phyloP scores from a whole-genome alignment of 495 filamentous ascomycete genomes.

The Penicillium soppii region DNA sequence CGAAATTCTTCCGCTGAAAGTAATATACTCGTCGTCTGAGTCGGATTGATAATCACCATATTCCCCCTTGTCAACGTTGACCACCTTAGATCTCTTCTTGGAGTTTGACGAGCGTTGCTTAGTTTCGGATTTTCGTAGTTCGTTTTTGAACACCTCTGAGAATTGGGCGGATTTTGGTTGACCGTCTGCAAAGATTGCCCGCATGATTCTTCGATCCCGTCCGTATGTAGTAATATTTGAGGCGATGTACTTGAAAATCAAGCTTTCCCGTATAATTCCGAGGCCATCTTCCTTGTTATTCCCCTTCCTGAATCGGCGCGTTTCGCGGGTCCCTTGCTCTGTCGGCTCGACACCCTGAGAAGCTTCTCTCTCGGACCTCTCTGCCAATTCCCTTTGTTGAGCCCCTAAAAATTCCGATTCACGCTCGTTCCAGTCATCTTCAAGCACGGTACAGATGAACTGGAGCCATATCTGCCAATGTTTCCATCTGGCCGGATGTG shows the following conservation, averaged over 20 bases:
- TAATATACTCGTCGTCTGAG: slow-evolving; percentile 38
- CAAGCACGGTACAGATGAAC: slow-evolving; percentile 73
- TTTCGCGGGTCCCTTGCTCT: neutral
- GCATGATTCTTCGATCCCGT: slow-evolving; percentile 52
- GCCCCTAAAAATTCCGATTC: slow-evolving; percentile 20
- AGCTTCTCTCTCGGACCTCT: neutral
- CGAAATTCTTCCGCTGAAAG: slow-evolving; percentile 14
- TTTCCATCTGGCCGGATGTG: slow-evolving; percentile 69
- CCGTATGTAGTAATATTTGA: slow-evolving; percentile 35
- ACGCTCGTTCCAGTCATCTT: slow-evolving; percentile 71
- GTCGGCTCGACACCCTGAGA: neutral
- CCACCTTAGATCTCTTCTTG: slow-evolving; percentile 43
- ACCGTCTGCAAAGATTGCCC: slow-evolving; percentile 66
- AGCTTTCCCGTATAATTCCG: slow-evolving; percentile 41
- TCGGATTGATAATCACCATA: slow-evolving; percentile 59
- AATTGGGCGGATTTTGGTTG: slow-evolving; percentile 49
- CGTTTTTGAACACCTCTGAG: slow-evolving; percentile 58
- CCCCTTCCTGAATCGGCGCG: neutral
- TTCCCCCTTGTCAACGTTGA: slow-evolving; percentile 58
- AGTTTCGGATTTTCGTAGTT: slow-evolving; percentile 46
- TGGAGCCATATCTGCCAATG: slow-evolving; percentile 82
- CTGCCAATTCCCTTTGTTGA: neutral
- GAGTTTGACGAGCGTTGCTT: slow-evolving; percentile 15
- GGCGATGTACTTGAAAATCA: slow-evolving; percentile 57
- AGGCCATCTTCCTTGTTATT: slow-evolving; percentile 24